phyloP scores from a whole-genome alignment of 2,329 filamentous ascomycete species.

The Xylariaceae sp. region DNA sequence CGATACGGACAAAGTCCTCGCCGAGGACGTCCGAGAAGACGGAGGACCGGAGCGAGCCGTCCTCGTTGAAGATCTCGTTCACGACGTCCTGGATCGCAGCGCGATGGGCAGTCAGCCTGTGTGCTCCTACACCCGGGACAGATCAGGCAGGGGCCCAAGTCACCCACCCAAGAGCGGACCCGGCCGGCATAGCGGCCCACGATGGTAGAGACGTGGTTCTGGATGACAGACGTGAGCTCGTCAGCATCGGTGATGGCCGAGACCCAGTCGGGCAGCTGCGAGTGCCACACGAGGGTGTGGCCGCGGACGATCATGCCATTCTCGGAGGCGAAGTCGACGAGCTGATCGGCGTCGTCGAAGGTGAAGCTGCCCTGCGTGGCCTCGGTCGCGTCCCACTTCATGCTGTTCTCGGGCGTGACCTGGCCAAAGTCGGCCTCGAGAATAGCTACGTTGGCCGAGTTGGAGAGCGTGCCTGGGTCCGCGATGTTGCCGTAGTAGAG shows the following conservation, averaged over 20 bases:
- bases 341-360: conserved; percentile 42
- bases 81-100: conserved; percentile 45
- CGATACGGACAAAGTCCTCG: conserved; percentile 59
- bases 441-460: conserved; percentile 1
- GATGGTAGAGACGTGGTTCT: conserved; percentile 48
- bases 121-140: too few species aligned
- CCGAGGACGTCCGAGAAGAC: conserved; percentile 60
- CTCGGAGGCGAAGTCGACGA: conserved; percentile 30
- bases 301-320: conserved; percentile 40
- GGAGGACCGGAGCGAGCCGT: conserved; percentile 46
- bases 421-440: conserved; percentile 5
- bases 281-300: conserved; percentile 41
- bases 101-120: too few species aligned
- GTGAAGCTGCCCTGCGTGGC: conserved; percentile 45
- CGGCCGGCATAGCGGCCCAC: conserved; percentile 51
- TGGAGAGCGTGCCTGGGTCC: conserved; percentile 3
- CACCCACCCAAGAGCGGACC: conserved; percentile 41
- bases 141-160: too few species aligned
- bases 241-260: conserved; percentile 12
- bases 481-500: conserved; percentile 7
- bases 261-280: conserved; percentile 44
- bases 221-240: conserved; percentile 42
- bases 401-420: conserved; percentile 29
- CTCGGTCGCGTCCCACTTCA: conserved; percentile 49
- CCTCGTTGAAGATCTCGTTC: conserved; percentile 54